Evolutionary conservation across 2,329 filamentous ascomycete species (phyloP), one percentile per base, ranked within the genome.

Genomic region (Grosmannia huntii): DNA sequence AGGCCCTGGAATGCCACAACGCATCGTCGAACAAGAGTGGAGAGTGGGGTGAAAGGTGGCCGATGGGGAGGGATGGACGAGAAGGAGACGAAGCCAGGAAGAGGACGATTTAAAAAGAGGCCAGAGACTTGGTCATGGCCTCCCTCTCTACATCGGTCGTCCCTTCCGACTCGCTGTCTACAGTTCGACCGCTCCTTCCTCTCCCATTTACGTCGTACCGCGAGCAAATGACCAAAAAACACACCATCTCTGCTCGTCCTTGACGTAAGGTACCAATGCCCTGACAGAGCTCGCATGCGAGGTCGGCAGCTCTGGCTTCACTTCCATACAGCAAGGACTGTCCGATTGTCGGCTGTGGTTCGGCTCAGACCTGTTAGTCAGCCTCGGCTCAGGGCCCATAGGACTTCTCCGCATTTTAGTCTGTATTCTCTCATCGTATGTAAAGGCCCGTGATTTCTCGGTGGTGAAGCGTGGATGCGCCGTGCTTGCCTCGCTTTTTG

Each of bases 341-440:
- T 38, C 56, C 57, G 57, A 41, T 55, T 23, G 21, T 58, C 57
- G 57, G 57, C 57, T 50, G 21, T 55, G 5, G 41, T 31, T 51
- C 52, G 44, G 51, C 28, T 57, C 19, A 9, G 27, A 21, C 5
- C 11, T 38, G 23, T 58, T 49, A 53, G 56, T 54, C 41, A 54
- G 51, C 51, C 36, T 46, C 44, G 57, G 38, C 52, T 48, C 38
- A 21, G 55, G 14, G 6, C 21, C 44, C 23, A 48, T 48, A 9
- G n/a, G 44, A 4, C 14, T 16, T 12, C 28, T 27, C 33, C 53
- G 28, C 53, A 55, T 46, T 25, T 25, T 31, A 36, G 23, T 4
- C 19, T 28, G 28, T 51, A n/a, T 51, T 28, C 23, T 28, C 14
- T 38, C 23, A 3, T 12, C 27, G 6, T 36, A 14, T 25, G 28